Percentiles rank a stretch among this genome's conserved stretches.
Evolutionary conservation across 2,329 filamentous ascomycete genomes (phyloP).

Genomic region (Colletotrichum falcatum): DNA sequence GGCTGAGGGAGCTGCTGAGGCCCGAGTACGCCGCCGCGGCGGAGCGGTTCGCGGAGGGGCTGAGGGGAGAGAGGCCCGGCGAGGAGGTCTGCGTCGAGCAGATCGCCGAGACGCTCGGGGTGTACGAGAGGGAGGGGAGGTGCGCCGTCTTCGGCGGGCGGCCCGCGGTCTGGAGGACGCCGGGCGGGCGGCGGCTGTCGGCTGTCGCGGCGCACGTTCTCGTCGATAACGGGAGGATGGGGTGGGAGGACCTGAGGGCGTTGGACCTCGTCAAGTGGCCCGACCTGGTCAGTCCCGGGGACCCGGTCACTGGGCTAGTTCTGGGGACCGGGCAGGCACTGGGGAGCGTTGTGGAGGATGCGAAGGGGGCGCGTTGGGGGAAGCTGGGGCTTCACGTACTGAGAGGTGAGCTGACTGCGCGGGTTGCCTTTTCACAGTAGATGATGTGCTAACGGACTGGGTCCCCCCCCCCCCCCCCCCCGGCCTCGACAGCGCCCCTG

Average conservation of each 20-base stretch:
- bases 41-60: not conserved
- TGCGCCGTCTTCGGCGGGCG: conserved; percentile 12
- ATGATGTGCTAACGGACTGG: not conserved
- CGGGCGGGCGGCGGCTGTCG: conserved; percentile 10
- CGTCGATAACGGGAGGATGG: conserved; percentile 14
- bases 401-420: conserved; percentile 21
- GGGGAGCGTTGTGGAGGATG: not conserved
- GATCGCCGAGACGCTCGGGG: not conserved
- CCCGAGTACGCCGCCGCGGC: conserved; percentile 21
- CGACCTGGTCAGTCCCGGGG: conserved; percentile 33
- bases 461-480: too few relatives aligned
- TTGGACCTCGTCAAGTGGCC: conserved; percentile 35
- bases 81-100: conserved; percentile 30
- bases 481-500: conserved; percentile 21
- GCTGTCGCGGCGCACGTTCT: conserved; percentile 34
- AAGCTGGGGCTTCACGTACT: conserved; percentile 19
- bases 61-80: conserved; percentile 24
- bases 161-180: conserved; percentile 30
- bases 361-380: not conserved
- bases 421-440: not conserved
- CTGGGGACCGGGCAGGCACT: conserved; percentile 1
- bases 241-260: conserved; percentile 19
- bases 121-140: conserved; percentile 26
- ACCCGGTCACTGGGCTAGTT: conserved; percentile 30
- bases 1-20: conserved; percentile 21